These are phyloP conservation scores for Fremontodendron californicum DNA, from an alignment of 345 rosid genomes.

Conservation along the genomic window DNA sequence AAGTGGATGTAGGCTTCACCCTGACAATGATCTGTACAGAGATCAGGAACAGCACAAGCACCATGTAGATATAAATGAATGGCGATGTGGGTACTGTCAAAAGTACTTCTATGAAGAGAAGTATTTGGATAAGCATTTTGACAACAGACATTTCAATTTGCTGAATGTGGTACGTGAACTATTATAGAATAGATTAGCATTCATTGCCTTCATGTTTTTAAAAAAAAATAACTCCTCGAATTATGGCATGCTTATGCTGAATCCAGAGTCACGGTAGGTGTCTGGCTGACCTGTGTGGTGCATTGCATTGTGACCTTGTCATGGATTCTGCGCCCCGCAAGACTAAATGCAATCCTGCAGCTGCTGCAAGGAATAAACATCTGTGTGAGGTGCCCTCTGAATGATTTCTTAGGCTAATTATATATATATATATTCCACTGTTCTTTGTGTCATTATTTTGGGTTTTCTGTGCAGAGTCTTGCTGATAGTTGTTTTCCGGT, in stretches of 20 bases:
- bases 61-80: conserved; percentile 70
- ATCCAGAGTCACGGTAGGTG: conserved; percentile 65
- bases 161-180: conserved; percentile 64
- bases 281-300: conserved; percentile 74
- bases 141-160: conserved; percentile 66
- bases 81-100: conserved; percentile 91
- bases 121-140: conserved; percentile 81
- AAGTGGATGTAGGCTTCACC: conserved; percentile 77
- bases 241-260: conserved; percentile 23
- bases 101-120: conserved; percentile 82
- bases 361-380: conserved; percentile 63
- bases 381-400: conserved; percentile 58
- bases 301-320: conserved; percentile 64
- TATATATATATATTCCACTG: not conserved
- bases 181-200: not conserved
- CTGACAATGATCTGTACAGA: conserved; percentile 69
- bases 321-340: conserved; percentile 37
- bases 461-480: conserved; percentile 32
- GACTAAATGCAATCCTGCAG: conserved; percentile 74
- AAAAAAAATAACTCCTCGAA: conserved; percentile 10
- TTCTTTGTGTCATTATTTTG: conserved; percentile 7
- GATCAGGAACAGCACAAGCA: conserved; percentile 91
- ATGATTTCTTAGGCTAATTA: not conserved
- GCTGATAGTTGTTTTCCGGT: conserved; percentile 48
- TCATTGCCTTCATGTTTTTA: not conserved